Percentiles rank a stretch among this genome's conserved stretches.
Conservation (phyloP, 2,329 filamentous ascomycete species). For the Waltergamsia citrina region DNA sequence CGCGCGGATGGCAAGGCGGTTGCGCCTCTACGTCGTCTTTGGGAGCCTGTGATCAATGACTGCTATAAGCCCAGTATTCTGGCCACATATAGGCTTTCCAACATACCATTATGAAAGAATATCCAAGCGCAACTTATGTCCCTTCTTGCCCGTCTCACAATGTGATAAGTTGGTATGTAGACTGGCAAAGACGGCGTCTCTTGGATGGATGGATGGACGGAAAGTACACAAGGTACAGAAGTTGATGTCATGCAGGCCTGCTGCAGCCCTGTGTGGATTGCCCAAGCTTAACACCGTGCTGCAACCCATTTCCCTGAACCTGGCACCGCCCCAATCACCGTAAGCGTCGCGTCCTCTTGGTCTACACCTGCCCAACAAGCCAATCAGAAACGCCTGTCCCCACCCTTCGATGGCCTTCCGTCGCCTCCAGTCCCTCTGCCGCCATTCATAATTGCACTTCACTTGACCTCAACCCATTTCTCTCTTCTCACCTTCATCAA, state of each 20-base stretch:
- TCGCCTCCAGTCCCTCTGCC: neutral
- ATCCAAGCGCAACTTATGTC: too few relatives aligned
- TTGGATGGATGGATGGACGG: too few relatives aligned
- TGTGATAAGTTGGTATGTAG: too few relatives aligned
- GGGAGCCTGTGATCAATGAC: constrained; percentile 5
- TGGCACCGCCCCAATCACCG: neutral
- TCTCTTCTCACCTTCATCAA: too few relatives aligned
- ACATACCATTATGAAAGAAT: constrained; percentile 1
- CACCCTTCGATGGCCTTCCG: neutral
- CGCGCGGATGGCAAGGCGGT: constrained; percentile 8
- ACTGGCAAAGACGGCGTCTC: too few relatives aligned
- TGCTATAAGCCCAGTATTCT: neutral
- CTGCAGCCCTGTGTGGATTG: neutral
- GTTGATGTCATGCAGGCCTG: neutral
- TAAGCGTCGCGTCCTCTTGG: too few relatives aligned
- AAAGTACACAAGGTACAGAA: neutral
- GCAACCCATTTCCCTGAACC: neutral
- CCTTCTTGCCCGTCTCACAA: too few relatives aligned
- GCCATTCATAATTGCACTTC: neutral
- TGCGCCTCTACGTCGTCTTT: constrained; percentile 6
- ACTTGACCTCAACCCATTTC: neutral
- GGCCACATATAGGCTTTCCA: too few relatives aligned
- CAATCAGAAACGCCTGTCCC: constrained; percentile 1
- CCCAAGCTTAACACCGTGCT: neutral
- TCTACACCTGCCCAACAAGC: neutral